Base-by-base conservation (phyloP, 2,329 filamentous ascomycete genomes). In the Cryphonectria carpinicola region DNA sequence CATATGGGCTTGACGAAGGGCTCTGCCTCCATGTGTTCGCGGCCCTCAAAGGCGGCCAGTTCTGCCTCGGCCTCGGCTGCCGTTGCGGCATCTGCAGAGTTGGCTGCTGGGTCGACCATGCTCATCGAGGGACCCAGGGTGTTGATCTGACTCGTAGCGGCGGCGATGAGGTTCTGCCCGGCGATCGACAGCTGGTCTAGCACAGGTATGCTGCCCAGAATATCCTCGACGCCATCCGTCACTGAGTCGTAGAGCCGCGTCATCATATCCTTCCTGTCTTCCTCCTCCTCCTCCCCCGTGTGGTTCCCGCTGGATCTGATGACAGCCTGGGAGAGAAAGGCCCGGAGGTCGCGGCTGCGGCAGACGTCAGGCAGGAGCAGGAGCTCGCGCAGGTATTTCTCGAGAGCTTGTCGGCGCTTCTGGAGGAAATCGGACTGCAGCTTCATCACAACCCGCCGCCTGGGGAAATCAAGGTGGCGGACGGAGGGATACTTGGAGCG, bases 1-100 rank as follows among this genome's bases (percentile, higher is more conserved):
- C 95, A 98, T 73, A 99, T 98, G 4, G 96, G 97, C 79, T 98
- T 99, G 76, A 99, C 96, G 77, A 99, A 98, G 0, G 96, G 96
- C 78, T 97, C 94, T 2, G 94, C 66, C 28, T 72, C 71, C 63
- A 70, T 65, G 35, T 72, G 85, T 76, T 97, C 94, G 76, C 90
- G 91, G 78, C 93, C 91, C 81, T 98, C 95, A 77, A 97, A 98
- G 0, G 95, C 95, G 70, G 95, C 93, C 65, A 99, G 84, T 80
- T 98, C 96, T 0, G 95, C 95, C 81, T 98, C 95, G 0, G 95
- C 96, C 82, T 98, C 96, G 2, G 90, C 88, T 2, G 88, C 85
- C 10, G 81, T 82, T 70, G 83, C 75, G 7, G 79, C 80, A 64
- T 87, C 88, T 72, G 88, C 87, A 71, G 81, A 84, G 14, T 82